Conservation (phyloP, 139 green algal genomes). For the Deuterostichococcus epilithicus region DNA sequence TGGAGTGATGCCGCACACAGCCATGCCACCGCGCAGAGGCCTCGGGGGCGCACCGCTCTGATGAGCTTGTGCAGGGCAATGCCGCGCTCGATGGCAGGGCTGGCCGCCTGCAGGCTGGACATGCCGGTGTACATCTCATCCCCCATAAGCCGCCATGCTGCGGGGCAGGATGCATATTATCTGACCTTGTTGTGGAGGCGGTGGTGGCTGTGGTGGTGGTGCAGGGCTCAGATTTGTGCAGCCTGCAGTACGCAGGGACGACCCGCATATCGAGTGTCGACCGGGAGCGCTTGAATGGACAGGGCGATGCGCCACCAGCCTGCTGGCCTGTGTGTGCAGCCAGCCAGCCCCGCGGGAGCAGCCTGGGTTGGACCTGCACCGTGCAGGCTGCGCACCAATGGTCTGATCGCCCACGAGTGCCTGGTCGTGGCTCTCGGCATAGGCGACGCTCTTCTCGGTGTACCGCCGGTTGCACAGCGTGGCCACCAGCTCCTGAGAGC, state of each 20-base stretch:
- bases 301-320: too few relatives aligned
- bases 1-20: too few relatives aligned
- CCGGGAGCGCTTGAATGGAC: too few relatives aligned
- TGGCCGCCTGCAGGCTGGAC: constrained; percentile 44
- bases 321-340: constrained; percentile 46
- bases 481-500: constrained; percentile 60
- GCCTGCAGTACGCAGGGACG: too few relatives aligned
- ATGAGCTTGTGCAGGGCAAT: constrained; percentile 87
- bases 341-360: background rate
- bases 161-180: too few relatives aligned
- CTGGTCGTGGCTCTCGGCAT: constrained; percentile 87
- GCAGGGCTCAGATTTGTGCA: too few relatives aligned
- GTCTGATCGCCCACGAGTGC: constrained; percentile 73
- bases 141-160: constrained; percentile 60
- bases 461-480: constrained; percentile 86
- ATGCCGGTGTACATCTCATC: constrained; percentile 83
- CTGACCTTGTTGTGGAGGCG: too few relatives aligned
- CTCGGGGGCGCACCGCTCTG: constrained; percentile 22
- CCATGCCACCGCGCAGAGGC: background rate
- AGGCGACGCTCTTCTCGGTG: constrained; percentile 77
- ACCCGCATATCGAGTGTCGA: too few relatives aligned
- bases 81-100: constrained; percentile 50
- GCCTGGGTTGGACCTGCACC: too few relatives aligned
- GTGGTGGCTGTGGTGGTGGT: too few relatives aligned
- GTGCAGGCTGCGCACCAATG: constrained; percentile 26